Evolutionary conservation across 169 alveolate species (phyloP).

Genomic region (Cryptosporidium andersoni): DNA sequence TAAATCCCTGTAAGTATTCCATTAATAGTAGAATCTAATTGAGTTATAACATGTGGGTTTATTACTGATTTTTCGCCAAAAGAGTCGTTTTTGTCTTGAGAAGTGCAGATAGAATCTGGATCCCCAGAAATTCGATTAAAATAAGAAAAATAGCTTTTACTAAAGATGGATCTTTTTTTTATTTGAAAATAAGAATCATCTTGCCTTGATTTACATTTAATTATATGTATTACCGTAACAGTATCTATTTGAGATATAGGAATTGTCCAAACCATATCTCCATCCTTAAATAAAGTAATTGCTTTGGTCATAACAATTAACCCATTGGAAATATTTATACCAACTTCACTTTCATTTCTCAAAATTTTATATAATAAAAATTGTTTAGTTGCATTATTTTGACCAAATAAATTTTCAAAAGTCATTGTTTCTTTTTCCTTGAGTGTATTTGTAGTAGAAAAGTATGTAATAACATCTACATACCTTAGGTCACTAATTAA

Average conservation of each 20-base stretch:
- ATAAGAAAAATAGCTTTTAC: too few species aligned
- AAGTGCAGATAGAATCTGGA: too few species aligned
- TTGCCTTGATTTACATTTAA: too few species aligned
- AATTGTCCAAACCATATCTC: conserved; percentile 29
- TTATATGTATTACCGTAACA: too few species aligned
- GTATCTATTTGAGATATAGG: not conserved
- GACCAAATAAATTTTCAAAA: not conserved
- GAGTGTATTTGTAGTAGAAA: not conserved
- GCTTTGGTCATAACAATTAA: conserved; percentile 14
- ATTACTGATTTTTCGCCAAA: too few species aligned
- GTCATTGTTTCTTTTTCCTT: not conserved
- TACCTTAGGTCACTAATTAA: conserved; percentile 16
- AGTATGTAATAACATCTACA: conserved; percentile 13
- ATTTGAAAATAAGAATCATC: too few species aligned
- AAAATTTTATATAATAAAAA: conserved; percentile 32
- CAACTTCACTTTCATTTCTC: conserved; percentile 9
- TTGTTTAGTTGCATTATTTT: conserved; percentile 9
- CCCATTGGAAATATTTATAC: conserved; percentile 8
- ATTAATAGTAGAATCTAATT: too few species aligned
- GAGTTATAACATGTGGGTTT: too few species aligned
- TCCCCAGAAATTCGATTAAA: too few species aligned
- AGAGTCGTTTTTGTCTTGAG: too few species aligned
- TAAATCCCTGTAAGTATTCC: too few species aligned
- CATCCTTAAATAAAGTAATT: conserved; percentile 28
- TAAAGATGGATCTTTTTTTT: too few species aligned